A percentile compares a stretch with the other conserved stretches of the same genome.
phyloP scores from a whole-genome alignment of 768 basidiomycete species.

The Hygrophorus pudorinus region DNA sequence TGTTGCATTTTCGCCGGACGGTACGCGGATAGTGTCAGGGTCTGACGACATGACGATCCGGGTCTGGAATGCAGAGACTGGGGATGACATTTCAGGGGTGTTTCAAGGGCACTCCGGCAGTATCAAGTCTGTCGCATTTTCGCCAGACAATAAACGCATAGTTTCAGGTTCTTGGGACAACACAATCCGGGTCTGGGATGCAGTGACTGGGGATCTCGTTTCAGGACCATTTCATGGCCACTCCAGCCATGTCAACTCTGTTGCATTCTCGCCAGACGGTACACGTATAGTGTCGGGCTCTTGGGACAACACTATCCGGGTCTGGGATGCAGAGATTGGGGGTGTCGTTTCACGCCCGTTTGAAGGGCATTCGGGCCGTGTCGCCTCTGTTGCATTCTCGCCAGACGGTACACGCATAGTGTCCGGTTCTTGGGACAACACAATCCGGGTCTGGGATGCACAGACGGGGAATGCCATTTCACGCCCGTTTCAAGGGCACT shows the following conservation, averaged over 20 bases:
- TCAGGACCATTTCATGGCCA: not conserved
- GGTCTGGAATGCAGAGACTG: conserved; percentile 6
- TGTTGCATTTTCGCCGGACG: not conserved
- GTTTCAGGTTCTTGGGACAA: conserved; percentile 1
- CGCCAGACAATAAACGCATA: conserved; percentile 5
- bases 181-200: conserved; percentile 3
- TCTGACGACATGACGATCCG: not conserved
- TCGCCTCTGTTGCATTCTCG: conserved; percentile 17
- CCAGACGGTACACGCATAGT: conserved; percentile 15
- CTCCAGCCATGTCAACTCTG: conserved; percentile 9
- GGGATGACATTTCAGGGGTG: not conserved
- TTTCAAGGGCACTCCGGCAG: not conserved
- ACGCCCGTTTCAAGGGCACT: not conserved
- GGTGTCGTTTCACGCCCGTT: conserved; percentile 1
- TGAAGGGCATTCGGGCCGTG: conserved; percentile 6
- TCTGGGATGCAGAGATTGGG: conserved; percentile 16
- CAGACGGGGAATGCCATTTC: not conserved
- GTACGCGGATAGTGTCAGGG: not conserved
- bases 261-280: conserved; percentile 19
- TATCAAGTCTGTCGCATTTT: conserved; percentile 14
- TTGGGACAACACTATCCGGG: conserved; percentile 5
- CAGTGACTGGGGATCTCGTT: conserved; percentile 5
- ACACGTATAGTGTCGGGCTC: conserved; percentile 14
- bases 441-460: conserved; percentile 26
- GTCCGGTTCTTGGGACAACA: conserved; percentile 29